Base-by-base conservation (phyloP, 352 stramenopile species). In the Globisporangium perplexum region DNA sequence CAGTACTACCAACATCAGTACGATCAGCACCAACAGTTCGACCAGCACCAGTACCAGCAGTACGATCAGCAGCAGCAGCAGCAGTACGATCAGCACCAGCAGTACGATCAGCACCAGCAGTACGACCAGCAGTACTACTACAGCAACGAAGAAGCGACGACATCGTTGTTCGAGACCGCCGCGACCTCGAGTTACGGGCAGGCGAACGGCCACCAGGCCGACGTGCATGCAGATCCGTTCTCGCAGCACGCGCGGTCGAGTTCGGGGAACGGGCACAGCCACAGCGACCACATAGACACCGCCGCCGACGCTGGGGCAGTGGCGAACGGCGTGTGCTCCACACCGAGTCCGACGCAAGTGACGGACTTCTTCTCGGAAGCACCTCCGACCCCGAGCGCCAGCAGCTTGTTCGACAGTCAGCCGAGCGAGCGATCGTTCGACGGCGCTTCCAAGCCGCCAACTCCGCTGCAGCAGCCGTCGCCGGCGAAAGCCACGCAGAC, bases 341-440 rank as follows among this genome's bases (percentile, higher is more conserved):
- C 44, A 28, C 35, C 57, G 10, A 72, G 59, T 28, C 55, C 50
- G 45, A 57, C 35, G 33, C 68, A 66, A 58, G 48, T 63, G 4
- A 64, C 68, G 7, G 58, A 77, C 47, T 65, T 71, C 22, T 77
- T 77, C 57, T 46, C 65, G n/a, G 62, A 45, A 33, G 49, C 57
- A 15, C n/a, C 65, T 55, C 42, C 65, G 33, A 79, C 65, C 55
- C 42, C 65, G 33, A 79, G 54, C 51, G 53, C 65, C 14, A 72
- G 59, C 50, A 71, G 51, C 53, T 65, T 83, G 44, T 83, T 81
- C 53, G 54, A 51, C 45, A 63, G 44, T 23, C 36, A 50, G 11
- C 45, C 66, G 7, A 26, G 18, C 8, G 28, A 43, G 24, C 8
- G 18, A 18, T n/a, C 31, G 28, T 51, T 24, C 30, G 30, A 28